Percentiles rank a stretch among this genome's conserved stretches.
phyloP scores from a whole-genome alignment of 1,284 basidiomycete species.

The Ustilago cynodontis region DNA sequence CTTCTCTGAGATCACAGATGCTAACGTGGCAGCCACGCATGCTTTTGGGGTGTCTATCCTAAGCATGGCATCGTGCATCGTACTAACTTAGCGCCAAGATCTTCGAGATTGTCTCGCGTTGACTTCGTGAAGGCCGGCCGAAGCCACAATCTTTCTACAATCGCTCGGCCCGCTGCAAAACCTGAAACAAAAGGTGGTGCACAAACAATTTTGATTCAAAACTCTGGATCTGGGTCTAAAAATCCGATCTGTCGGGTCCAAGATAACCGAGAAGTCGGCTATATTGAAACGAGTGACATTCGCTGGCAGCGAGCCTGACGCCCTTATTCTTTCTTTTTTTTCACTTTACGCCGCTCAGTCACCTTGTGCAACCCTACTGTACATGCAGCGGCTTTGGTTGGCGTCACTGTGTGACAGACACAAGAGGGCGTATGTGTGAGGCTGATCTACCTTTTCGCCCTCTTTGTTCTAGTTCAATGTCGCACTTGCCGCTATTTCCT shows the following conservation, averaged over 20 bases:
- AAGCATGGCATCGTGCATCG: neutral
- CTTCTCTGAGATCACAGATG: neutral
- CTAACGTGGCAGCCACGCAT: neutral
- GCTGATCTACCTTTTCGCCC: too few species aligned
- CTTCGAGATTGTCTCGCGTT: neutral
- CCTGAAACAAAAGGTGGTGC: neutral
- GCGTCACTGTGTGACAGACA: neutral
- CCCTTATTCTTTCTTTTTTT: too few species aligned
- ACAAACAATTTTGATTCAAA: neutral
- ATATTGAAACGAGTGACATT: neutral
- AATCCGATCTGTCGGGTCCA: neutral
- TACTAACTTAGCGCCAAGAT: too few species aligned
- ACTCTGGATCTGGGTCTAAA: neutral
- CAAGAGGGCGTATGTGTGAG: too few species aligned
- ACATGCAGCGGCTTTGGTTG: neutral
- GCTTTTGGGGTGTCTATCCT: neutral
- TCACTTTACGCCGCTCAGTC: neutral
- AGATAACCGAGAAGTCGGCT: neutral
- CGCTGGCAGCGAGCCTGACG: too few species aligned
- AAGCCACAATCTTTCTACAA: neutral
- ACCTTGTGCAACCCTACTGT: neutral
- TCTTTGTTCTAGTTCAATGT: neutral
- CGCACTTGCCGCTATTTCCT: constrained; percentile 6
- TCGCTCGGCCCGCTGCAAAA: neutral
- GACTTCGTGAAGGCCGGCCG: neutral